A percentile compares a stretch with the other conserved stretches of the same genome.
Evolutionary conservation across 176 grass and related monocot genomes (phyloP).

Genomic region (Poa pratensis): DNA sequence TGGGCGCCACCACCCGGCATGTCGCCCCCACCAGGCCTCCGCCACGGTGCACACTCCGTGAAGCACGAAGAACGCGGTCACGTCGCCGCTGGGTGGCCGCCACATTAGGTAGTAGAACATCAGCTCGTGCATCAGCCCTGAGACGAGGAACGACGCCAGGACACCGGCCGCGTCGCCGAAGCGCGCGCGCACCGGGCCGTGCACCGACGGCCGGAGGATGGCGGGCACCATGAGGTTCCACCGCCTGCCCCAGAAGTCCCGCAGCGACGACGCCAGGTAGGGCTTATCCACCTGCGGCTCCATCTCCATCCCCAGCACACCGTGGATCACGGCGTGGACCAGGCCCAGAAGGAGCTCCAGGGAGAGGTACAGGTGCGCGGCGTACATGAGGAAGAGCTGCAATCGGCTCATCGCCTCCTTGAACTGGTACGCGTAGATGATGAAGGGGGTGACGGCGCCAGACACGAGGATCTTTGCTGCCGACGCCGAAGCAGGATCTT

Average conservation of each 20-base stretch:
- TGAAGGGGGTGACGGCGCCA: constrained; percentile 8
- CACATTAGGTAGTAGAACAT: not conserved
- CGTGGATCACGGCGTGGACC: constrained; percentile 6
- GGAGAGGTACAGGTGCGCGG: not conserved
- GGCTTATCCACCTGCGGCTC: constrained; percentile 64
- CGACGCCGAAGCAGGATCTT: not conserved
- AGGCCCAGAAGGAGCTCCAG: not conserved
- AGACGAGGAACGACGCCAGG: constrained; percentile 15
- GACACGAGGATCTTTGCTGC: not conserved
- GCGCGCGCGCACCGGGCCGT: not conserved
- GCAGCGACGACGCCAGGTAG: not conserved
- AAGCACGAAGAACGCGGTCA: not conserved
- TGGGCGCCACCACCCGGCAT: not conserved
- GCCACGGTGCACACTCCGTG: not conserved
- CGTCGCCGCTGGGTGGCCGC: not conserved
- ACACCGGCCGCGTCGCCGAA: not conserved
- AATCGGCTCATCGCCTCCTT: not conserved
- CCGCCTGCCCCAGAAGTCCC: constrained; percentile 14
- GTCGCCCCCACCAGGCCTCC: not conserved
- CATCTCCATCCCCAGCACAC: constrained; percentile 60
- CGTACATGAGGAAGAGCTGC: not conserved
- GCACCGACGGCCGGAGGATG: constrained; percentile 3
- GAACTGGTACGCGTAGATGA: constrained; percentile 15
- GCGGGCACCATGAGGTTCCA: constrained; percentile 14
- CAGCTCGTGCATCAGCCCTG: constrained; percentile 3